Evolutionary conservation across 257 asterid genomes (phyloP).

Genomic region (Anisodus tanguticus): DNA sequence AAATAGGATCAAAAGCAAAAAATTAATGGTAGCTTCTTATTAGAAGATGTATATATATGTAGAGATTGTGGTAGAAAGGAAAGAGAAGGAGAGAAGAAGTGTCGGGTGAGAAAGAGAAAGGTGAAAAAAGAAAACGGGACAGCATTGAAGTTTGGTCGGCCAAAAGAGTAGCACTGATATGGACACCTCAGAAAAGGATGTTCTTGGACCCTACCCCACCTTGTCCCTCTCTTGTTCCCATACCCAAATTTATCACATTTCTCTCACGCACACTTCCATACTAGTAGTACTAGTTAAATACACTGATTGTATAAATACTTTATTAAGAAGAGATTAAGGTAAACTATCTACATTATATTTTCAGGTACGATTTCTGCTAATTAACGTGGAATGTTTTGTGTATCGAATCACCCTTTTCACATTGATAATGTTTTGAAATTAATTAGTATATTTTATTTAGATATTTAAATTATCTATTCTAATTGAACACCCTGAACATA

Average conservation of each 20-base stretch:
- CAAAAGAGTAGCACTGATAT: conserved; percentile 57
- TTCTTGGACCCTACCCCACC: conserved; percentile 23
- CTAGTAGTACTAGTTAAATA: no score
- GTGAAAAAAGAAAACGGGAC: conserved; percentile 30
- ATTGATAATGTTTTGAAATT: no score
- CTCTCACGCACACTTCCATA: no score
- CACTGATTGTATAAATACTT: no score
- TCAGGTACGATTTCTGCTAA: no score
- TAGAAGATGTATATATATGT: conserved; percentile 16
- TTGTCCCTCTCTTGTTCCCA: conserved; percentile 29
- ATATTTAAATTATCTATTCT: no score
- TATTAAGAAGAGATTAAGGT: no score
- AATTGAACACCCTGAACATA: no score
- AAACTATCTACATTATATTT: no score
- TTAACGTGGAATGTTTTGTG: no score
- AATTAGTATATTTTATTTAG: no score
- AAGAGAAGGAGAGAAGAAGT: background rate
- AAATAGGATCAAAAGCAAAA: background rate
- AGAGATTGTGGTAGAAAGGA: background rate
- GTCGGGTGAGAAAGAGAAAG: conserved; percentile 30
- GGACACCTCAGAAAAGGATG: conserved; percentile 46
- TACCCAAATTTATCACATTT: background rate
- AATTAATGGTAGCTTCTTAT: background rate
- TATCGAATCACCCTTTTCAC: no score
- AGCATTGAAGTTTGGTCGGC: conserved; percentile 81